Evolutionary conservation across 768 basidiomycete species (phyloP), one percentile per base, ranked within the genome.

Genomic region (Tylopilus cervinicoccineus): DNA sequence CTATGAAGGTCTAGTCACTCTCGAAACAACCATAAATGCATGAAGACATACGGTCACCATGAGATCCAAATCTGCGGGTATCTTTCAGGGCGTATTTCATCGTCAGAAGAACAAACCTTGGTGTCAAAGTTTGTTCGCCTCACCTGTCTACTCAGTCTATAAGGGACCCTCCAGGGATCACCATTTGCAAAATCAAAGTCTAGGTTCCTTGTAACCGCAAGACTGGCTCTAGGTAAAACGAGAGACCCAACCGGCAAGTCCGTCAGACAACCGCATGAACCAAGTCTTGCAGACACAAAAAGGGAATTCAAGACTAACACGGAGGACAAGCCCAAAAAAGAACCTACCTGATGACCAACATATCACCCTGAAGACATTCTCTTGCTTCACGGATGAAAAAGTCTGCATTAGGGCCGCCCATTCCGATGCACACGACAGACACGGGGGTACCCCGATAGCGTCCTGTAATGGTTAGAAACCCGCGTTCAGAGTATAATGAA

Each of bases 351-450:
- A 80, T 67, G 50, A 79, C 70, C 43, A 76, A 63, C 72, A 79
- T 72, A 48, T 79, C 77, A 14, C 88, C 88, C 50, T 65, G 73
- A 32, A 88, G 64, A 55, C 83, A 83, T 65, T 90, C 89, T 52
- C 88, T 76, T 22, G 77, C 80, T 68, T 92, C 88, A 53, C 88
- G 79, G 19, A 92, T 78, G 63, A 91, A 88, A 68, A 91, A 92
- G 65, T 92, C 89, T 70, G 83, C 84, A 68, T 88, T 91, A 1
- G 88, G 79, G 50, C 70, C 73, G 17, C 89, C 89, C 89, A 91
- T 92, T 12, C 89, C 89, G 47, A 90, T 89, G 54, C 84, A 85
- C 34, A 88, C 72, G 33, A 91, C 77, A 6, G 83, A 86, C 24
- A 91, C 64, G 8, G 87, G 86, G 14, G 76, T 65, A 39, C 77